Evolutionary conservation across 2,329 filamentous ascomycete species (phyloP), one percentile per base, ranked within the genome.

Genomic region (Sclerotinia spermophila): DNA sequence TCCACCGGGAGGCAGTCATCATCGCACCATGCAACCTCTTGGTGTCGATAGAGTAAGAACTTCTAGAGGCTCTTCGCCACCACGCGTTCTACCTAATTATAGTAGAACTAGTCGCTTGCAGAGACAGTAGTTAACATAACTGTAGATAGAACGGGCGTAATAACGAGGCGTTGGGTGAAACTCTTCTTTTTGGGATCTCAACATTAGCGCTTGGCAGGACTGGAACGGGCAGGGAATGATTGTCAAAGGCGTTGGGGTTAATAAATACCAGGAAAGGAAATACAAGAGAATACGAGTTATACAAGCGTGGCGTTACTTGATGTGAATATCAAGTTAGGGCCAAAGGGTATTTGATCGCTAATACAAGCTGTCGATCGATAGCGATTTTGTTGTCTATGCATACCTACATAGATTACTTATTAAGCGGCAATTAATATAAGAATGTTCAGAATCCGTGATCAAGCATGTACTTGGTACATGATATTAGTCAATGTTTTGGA

Each of bases 31-130:
- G 58, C 72, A 73, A 60, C 42, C 71, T 30, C 75, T 74, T 27
- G 74, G 72, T 44, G 55, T 67, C 35, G 75, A 78, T 61, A 73
- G 72, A 48, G 69, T 75, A 27, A 73, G 77, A 73, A 74, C 70
- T 53, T 74, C 76, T 61, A 74, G 74, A 33, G 75, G 75, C 38
- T 75, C 76, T 21, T 77, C 77, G 15, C 75, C 73, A 7, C 75
- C 71, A 51, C 71, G 76, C 44, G 51, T 76, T 30, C 71, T 75
- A 55, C 73, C 74, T 24, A 73, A 73, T 55, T 73, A 75, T n/a
- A 71, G 71, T 44, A 74, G 76, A 68, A 44, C 44, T 48, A 66
- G 67, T 44, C 73, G 76, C 33, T 60, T 65, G 35, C 72, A 72
- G 30, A 71, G 75, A 60, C 73, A 77, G 44, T 75, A 77, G 62